These are phyloP conservation scores for Powellomyces hirtus DNA, from an alignment of 192 early-diverging fungal genomes.

Conservation along the genomic window DNA sequence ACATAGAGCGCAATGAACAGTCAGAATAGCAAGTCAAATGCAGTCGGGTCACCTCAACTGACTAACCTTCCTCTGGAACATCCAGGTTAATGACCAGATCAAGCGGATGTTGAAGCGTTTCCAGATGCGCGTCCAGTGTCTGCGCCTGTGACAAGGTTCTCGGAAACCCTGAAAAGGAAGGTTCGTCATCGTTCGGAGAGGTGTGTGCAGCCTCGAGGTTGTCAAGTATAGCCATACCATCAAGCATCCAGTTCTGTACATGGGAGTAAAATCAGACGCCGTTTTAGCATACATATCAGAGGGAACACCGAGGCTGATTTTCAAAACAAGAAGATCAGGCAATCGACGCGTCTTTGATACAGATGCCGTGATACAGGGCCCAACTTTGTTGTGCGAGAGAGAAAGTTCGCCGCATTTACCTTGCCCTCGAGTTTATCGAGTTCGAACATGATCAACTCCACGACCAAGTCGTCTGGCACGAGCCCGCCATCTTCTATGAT, in stretches of 20 bases:
- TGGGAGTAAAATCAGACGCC: neutral
- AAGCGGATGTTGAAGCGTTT: slow-evolving; percentile 57
- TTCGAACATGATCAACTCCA: slow-evolving; percentile 61
- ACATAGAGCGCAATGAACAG: neutral
- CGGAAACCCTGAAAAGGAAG: slow-evolving; percentile 64
- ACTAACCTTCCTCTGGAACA: slow-evolving; percentile 75
- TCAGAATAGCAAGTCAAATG: neutral
- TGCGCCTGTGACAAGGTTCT: slow-evolving; percentile 80
- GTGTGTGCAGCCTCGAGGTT: neutral
- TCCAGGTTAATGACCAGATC: slow-evolving; percentile 86
- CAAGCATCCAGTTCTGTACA: slow-evolving; percentile 71
- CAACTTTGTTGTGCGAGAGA: neutral
- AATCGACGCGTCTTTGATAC: neutral
- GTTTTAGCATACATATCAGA: too few relatives aligned
- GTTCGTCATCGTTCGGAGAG: neutral
- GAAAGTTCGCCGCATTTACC: slow-evolving; percentile 9
- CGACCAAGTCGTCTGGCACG: slow-evolving; percentile 73
- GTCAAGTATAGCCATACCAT: slow-evolving; percentile 40
- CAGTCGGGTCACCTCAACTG: neutral
- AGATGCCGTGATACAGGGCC: too few relatives aligned
- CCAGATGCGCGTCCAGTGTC: slow-evolving; percentile 62
- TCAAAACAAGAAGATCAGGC: neutral
- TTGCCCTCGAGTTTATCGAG: slow-evolving; percentile 45
- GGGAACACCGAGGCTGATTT: neutral
- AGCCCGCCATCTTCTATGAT: slow-evolving; percentile 49